These are phyloP conservation scores for Termitomyces sp. DNA, from an alignment of 768 basidiomycete genomes.

Conservation along the genomic window DNA sequence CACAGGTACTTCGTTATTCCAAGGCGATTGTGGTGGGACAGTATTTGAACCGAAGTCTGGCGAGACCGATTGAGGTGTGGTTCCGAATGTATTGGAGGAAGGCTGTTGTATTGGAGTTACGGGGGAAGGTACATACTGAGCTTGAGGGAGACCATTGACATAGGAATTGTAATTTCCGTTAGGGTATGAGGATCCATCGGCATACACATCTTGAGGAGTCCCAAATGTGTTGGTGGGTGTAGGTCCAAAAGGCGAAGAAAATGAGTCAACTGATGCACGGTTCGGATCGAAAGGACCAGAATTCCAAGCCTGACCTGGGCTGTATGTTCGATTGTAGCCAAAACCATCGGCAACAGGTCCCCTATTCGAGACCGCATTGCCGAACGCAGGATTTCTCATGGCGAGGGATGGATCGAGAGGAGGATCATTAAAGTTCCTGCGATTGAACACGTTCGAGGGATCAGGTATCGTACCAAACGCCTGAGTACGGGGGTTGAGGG, in stretches of 20 bases:
- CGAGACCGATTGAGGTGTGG: conserved; percentile 14
- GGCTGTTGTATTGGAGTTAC: conserved; percentile 9
- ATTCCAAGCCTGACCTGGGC: conserved; percentile 22
- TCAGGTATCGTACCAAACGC: conserved; percentile 20
- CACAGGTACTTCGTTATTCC: conserved; percentile 26
- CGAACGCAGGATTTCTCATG: conserved; percentile 25
- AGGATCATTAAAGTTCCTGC: conserved; percentile 36
- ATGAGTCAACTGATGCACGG: conserved; percentile 10
- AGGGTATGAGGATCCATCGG: conserved; percentile 5
- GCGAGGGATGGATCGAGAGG: conserved; percentile 30
- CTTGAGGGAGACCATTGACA: conserved; percentile 10
- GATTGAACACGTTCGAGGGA: conserved; percentile 24
- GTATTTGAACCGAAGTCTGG: conserved; percentile 13
- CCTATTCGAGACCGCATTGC: conserved; percentile 26
- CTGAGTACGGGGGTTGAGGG: conserved; percentile 29
- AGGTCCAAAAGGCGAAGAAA: conserved; percentile 14
- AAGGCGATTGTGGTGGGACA: conserved; percentile 28
- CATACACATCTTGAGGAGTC: conserved; percentile 9
- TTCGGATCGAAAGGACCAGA: conserved; percentile 13
- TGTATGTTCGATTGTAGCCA: conserved; percentile 30
- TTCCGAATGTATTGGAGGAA: conserved; percentile 8
- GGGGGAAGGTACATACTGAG: conserved; percentile 12
- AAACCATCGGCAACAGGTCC: conserved; percentile 33
- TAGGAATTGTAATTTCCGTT: conserved; percentile 8
- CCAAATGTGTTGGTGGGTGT: conserved; percentile 8